Evolutionary conservation across 2,329 filamentous ascomycete species (phyloP).

Genomic region (Cytospora paraplurivora): DNA sequence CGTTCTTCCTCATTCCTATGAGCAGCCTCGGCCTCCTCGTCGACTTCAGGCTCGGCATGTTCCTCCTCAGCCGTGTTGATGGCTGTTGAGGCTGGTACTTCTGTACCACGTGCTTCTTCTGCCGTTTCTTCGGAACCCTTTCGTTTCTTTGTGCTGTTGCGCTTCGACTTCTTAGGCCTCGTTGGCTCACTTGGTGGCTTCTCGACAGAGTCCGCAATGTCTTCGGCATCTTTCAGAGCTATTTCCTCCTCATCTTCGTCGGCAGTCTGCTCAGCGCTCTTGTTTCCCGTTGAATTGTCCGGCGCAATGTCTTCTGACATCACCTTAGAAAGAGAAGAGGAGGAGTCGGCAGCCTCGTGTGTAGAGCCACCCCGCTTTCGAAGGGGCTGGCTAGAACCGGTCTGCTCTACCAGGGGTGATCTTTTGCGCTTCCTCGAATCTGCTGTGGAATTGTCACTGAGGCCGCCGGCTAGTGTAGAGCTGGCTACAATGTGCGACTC

Average conservation of each 20-base stretch:
- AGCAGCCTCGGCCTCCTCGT: constrained; percentile 61
- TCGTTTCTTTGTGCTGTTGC: constrained; percentile 40
- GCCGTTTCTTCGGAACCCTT: constrained; percentile 33
- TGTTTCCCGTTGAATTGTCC: constrained; percentile 40
- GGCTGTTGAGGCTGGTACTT: constrained; percentile 17
- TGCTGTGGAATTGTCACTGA: constrained; percentile 38
- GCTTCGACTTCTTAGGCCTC: constrained; percentile 32
- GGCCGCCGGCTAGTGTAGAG: constrained; percentile 17
- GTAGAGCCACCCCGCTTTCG: constrained; percentile 58
- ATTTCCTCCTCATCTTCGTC: constrained; percentile 53
- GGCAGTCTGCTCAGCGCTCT: constrained; percentile 44
- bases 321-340: constrained; percentile 37
- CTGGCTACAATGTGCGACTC: constrained; percentile 30
- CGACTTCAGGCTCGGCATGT: constrained; percentile 55
- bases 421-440: constrained; percentile 55
- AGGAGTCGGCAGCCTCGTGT: constrained; percentile 41
- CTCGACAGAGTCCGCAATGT: constrained; percentile 35
- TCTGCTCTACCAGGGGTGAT: constrained; percentile 47
- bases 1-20: constrained; percentile 67
- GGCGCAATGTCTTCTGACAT: constrained; percentile 41
- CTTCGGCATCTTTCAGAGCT: constrained; percentile 44
- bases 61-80: constrained; percentile 39
- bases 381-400: constrained; percentile 50
- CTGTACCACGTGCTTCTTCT: constrained; percentile 30
- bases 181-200: constrained; percentile 33